Conservation (phyloP, 116 monocot species). For the Cymodocea nodosa region DNA sequence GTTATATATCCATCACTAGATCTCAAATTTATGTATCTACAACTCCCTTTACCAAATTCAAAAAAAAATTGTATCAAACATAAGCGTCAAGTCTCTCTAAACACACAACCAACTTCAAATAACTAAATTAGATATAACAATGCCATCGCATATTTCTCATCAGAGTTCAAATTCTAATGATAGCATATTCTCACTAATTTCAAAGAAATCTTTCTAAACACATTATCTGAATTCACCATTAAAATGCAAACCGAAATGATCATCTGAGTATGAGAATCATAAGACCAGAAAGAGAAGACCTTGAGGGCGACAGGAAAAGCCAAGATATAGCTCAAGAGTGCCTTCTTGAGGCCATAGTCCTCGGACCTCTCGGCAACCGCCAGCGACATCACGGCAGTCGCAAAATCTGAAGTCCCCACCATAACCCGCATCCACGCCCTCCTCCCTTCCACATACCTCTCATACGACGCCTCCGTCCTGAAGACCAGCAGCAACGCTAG, state of each 20-base stretch:
- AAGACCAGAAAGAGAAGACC: slow-evolving; percentile 21
- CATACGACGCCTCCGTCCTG: slow-evolving; percentile 83
- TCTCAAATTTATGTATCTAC: no score
- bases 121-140: no score
- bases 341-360: slow-evolving; percentile 17
- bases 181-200: no score
- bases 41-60: no score
- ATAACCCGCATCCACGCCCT: slow-evolving; percentile 70
- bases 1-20: no score
- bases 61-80: no score
- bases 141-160: no score
- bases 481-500: slow-evolving; percentile 86
- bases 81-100: no score
- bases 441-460: slow-evolving; percentile 79
- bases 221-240: neutral
- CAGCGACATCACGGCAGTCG: slow-evolving; percentile 36
- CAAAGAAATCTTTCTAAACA: neutral
- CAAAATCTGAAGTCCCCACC: slow-evolving; percentile 41
- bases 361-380: slow-evolving; percentile 3
- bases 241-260: neutral
- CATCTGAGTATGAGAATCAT: neutral
- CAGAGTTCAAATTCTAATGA: no score
- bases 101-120: no score
- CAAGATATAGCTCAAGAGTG: slow-evolving; percentile 63
- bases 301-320: slow-evolving; percentile 88